Base-by-base conservation (phyloP, 2,329 filamentous ascomycete genomes). In the Pyricularia pennisetigena region DNA sequence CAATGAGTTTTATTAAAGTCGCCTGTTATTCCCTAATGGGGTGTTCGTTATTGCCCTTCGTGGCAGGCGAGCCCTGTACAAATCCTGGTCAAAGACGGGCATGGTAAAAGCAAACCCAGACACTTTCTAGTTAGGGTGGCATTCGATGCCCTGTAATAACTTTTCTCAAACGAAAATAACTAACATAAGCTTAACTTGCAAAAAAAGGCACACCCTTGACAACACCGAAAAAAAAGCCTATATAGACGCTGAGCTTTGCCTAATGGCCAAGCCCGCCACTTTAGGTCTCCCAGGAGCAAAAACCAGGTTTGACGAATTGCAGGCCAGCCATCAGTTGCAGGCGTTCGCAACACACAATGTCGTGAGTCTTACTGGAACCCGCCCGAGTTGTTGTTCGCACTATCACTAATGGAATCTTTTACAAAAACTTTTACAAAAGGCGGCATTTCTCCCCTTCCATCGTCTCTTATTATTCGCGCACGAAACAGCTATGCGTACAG, bases 391-490 rank as follows among this genome's bases (percentile, higher is more conserved):
- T 6, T 24, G 5, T 54, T 7, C 65, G n/a, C n/a, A 26, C 67
- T 32, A 63, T 29, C 23, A 61, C n/a, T n/a, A n/a, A n/a, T n/a
- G n/a, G n/a, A 54, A 35, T 62, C 14, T 62, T 30, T 16, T 49
- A 68, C 16, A 57, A 4, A 1, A 28, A 41, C n/a, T n/a, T n/a
- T n/a, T n/a, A n/a, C n/a, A n/a, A 20, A 29, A 73, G 70, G 74
- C 73, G 30, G 68, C 70, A 1, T 77, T 77, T 67, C 72, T 76
- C 5, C 75, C 75, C 4, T 77, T 72, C 69, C 76, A 76, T 67
- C 69, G 75, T 14, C 71, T 73, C 24, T 69, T 74, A 35, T 68
- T 76, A 70, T 66, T 70, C 20, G 72, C 74, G 9, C 74, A 76
- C 64, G 76, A 76, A 68, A 68, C 54, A 8, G 69, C 72, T 2